These are phyloP conservation scores for Lonicera japonica DNA, from an alignment of 129 eudicot species.

Conservation along the genomic window DNA sequence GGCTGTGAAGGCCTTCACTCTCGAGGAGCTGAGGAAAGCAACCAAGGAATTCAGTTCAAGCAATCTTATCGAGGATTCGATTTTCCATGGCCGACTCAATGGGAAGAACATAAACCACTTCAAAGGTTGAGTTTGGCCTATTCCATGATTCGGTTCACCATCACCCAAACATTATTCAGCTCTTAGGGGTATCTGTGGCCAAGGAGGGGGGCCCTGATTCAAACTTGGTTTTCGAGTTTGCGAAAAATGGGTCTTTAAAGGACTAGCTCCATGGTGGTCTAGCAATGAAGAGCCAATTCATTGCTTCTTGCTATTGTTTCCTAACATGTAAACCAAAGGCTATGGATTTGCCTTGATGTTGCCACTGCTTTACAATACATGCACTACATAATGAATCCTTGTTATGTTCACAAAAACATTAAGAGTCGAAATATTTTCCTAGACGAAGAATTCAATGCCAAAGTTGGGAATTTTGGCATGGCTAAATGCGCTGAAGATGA, in stretches of 20 bases:
- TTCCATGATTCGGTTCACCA: constrained; percentile 46
- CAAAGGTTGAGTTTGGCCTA: constrained; percentile 54
- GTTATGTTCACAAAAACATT: constrained; percentile 56
- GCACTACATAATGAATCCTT: constrained; percentile 66
- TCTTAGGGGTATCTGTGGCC: constrained; percentile 28
- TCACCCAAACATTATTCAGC: constrained; percentile 65
- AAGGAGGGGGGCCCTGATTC: constrained; percentile 24
- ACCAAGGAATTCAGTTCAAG: constrained; percentile 54
- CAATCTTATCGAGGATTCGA: constrained; percentile 71
- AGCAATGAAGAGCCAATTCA: constrained; percentile 90
- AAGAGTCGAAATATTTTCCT: constrained; percentile 76
- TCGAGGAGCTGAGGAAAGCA: constrained; percentile 66
- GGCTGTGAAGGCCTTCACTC: constrained; percentile 44
- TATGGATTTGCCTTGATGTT: constrained; percentile 71
- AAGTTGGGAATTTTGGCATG: constrained; percentile 82
- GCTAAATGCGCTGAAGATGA: constrained; percentile 20
- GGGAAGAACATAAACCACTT: constrained; percentile 53
- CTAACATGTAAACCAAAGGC: constrained; percentile 82
- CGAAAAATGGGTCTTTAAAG: constrained; percentile 74
- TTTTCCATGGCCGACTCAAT: constrained; percentile 67
- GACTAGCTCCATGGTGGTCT: constrained; percentile 97
- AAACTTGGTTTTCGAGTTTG: constrained; percentile 64
- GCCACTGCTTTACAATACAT: constrained; percentile 75
- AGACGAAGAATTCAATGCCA: constrained; percentile 81
- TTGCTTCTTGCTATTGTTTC: constrained; percentile 77